Base-by-base conservation (phyloP, 371 early-diverging fungal genomes). In the Phascolomyces articulosus region DNA sequence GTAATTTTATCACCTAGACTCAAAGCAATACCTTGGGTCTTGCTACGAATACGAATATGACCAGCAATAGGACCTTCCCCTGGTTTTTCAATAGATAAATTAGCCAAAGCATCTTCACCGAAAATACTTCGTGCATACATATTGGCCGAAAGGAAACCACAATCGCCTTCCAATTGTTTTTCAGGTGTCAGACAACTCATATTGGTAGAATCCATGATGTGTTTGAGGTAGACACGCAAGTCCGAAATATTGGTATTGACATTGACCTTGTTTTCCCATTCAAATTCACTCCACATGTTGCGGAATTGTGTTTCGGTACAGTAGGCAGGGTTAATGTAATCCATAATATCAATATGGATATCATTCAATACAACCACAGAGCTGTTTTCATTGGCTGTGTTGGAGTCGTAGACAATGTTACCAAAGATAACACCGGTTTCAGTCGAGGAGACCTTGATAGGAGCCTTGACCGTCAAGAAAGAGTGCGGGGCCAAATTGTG, bases 201-300 rank as follows among this genome's bases (percentile, higher is more conserved):
- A 76, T 98, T 97, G 60, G 99, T 97, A 2, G 92, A 90, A 67
- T 91, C 90, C 90, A 95, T 90, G 59, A 98, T 92, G 72, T 96
- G 96, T 49, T 91, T 79, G 18, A 98, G 84, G 73, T 95, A 97
- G 38, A 73, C 82, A 69, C 89, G 85, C 60, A 97, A 77, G 66
- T 96, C 93, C 89, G 88, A 89, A 63, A 93, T 89, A 58, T 90
- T 93, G 16, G 97, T 96, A 71, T 91, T 92, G 57, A 97, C 96
- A 64, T 93, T 94, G 69, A 98, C 95, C 87, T 97, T 97, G 87
- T 98, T 98, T 77, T 98, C 99, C 99, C 99, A 98, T 80, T 98
- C 98, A 80, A 98, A 98, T 78, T 97, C 97, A 58, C 92, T 92
- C 99, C 99, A 98, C 96, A 96, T 96, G 67, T 87, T 78, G 57